Base-by-base conservation (phyloP, 257 asterid genomes). In the Linaria vulgaris region DNA sequence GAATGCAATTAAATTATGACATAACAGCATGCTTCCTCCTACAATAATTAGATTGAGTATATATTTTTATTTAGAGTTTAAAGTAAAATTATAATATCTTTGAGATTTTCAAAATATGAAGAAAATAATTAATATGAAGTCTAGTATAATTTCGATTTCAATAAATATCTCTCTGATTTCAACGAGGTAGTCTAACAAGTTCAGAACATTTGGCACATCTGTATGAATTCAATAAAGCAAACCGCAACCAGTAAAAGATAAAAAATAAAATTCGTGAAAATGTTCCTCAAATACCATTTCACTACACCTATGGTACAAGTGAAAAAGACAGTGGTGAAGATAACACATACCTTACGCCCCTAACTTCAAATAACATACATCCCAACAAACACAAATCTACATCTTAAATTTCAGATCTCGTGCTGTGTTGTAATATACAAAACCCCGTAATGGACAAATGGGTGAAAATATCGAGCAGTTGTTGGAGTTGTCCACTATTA, bases 401-500 rank as follows among this genome's bases (percentile, higher is more conserved):
- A 27, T 27, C 4, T 27, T 27, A 3, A 27, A 2, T 27, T 27
- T 27, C 34, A 27, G 6, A 2, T 27, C 4, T 27, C 6, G 15
- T 37, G 53, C 59, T 56, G 41, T 37, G 21, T 23, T 50, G 34
- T 38, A 20, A 0, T 9, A 47, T 37, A 37, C 50, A 55, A 52
- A 37, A 46, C 50, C 43, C 56, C 70, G 38, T 45, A 17, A 17
- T 20, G 46, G n/a, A 52, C 22, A 41, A 46, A 44, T 24, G 30
- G 12, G n/a, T 9, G 37, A 48, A 41, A 43, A 19, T 23, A 13
- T 23, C 54, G 4, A 61, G 58, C 51, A 53, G 52, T 46, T 12
- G 1, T 34, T n/a, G 22, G 34, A n/a, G 46, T 43, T n/a, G 46
- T 52, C 64, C 58, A 53, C 65, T 58, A 74, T 31, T 63, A 46